These are phyloP conservation scores for Micromonas commoda DNA, from an alignment of 139 green algal species.

Conservation along the genomic window DNA sequence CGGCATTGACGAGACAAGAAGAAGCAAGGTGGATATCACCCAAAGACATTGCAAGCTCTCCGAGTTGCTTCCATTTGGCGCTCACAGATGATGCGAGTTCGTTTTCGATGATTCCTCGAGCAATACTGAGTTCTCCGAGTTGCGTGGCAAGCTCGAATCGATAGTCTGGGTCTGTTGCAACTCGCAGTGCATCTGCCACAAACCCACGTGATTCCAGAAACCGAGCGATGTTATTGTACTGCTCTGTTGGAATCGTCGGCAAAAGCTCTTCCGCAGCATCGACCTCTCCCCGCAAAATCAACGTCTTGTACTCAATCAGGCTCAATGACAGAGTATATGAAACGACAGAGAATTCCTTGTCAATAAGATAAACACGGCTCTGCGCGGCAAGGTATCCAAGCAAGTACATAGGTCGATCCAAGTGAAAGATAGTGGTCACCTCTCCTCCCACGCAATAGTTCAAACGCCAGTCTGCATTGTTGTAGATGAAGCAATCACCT, in stretches of 20 bases:
- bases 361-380: slow-evolving; percentile 87
- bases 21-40: slow-evolving; percentile 65
- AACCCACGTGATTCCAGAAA: slow-evolving; percentile 89
- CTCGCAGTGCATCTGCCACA: slow-evolving; percentile 69
- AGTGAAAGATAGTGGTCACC: slow-evolving; percentile 91
- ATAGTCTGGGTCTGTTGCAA: slow-evolving; percentile 91
- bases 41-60: slow-evolving; percentile 70
- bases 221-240: slow-evolving; percentile 62
- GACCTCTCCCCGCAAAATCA: slow-evolving; percentile 69
- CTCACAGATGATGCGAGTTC: slow-evolving; percentile 49
- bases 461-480: slow-evolving; percentile 88
- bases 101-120: slow-evolving; percentile 64
- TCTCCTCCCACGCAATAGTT: slow-evolving; percentile 97
- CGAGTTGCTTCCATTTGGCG: slow-evolving; percentile 90
- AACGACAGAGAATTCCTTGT: slow-evolving; percentile 59
- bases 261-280: slow-evolving; percentile 59
- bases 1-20: slow-evolving; percentile 61
- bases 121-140: slow-evolving; percentile 75
- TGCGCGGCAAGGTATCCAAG: slow-evolving; percentile 90
- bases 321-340: slow-evolving; percentile 87
- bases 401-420: slow-evolving; percentile 95
- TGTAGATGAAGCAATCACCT: slow-evolving; percentile 98
- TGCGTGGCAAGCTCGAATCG: slow-evolving; percentile 81
- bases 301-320: slow-evolving; percentile 95
- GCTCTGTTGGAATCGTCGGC: slow-evolving; percentile 45